A percentile compares a stretch with the other conserved stretches of the same genome.
These are phyloP conservation scores for Chenopodium suecicum DNA, from an alignment of 148 eudicot genomes.

Conservation along the genomic window DNA sequence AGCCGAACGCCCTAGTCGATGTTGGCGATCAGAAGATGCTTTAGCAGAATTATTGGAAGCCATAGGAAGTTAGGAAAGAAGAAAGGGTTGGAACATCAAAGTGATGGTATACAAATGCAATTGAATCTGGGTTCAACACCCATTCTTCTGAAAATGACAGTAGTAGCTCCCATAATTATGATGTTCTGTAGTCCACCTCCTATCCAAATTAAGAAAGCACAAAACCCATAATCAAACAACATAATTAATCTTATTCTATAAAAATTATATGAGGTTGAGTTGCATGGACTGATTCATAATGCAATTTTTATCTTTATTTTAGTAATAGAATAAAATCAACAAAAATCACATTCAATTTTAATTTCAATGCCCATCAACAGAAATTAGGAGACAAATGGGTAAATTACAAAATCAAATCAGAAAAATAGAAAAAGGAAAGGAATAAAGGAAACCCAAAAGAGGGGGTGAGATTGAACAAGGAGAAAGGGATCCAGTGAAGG, in stretches of 20 bases:
- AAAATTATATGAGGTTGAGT: no score
- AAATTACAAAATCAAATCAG: not conserved
- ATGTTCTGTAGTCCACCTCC: not conserved
- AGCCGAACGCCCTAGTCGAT: conserved; percentile 9
- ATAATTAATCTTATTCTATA: no score
- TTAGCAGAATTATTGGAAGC: conserved; percentile 34
- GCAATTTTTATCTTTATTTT: no score
- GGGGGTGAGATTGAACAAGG: conserved; percentile 5
- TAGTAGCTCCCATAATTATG: not conserved
- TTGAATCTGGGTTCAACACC: not conserved
- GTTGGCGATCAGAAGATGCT: conserved; percentile 21
- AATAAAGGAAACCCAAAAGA: conserved; percentile 1
- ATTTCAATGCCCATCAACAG: not conserved
- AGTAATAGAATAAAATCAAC: no score
- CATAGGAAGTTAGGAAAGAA: conserved; percentile 31
- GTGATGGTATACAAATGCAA: not conserved
- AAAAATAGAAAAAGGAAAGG: not conserved
- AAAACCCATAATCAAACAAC: not conserved
- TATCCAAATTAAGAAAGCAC: not conserved
- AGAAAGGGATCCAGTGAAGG: conserved; percentile 15
- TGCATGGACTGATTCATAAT: no score
- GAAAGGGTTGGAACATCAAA: conserved; percentile 8
- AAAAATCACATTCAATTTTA: no score
- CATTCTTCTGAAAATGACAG: not conserved
- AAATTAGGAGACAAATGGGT: not conserved